A percentile compares a stretch with the other conserved stretches of the same genome.
These are phyloP conservation scores for Cladobotryum protrusum DNA, from an alignment of 2,329 filamentous ascomycete genomes.

Conservation along the genomic window DNA sequence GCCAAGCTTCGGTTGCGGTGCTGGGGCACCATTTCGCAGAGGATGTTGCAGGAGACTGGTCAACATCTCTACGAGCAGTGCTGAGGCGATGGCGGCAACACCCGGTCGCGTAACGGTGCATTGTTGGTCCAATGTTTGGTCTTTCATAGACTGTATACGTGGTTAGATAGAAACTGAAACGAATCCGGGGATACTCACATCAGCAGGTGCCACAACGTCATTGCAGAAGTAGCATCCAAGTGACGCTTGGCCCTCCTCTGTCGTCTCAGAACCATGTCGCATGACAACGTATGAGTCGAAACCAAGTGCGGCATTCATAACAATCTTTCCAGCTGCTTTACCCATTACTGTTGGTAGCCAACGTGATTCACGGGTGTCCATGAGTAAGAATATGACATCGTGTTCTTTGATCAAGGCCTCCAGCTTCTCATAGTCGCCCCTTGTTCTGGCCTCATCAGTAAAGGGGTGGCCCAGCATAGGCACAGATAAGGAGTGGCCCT, in stretches of 20 bases:
- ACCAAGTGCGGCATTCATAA: constrained; percentile 91
- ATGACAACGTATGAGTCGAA: constrained; percentile 98
- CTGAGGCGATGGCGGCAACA: constrained; percentile 85
- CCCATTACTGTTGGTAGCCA: constrained; percentile 97
- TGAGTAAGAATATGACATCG: constrained; percentile 90
- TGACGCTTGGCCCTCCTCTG: constrained; percentile 52
- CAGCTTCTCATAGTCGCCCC: constrained; percentile 68
- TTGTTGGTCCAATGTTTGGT: constrained; percentile 93
- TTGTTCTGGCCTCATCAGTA: constrained; percentile 61
- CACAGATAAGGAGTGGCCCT: constrained; percentile 75
- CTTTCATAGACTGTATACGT: constrained; percentile 71
- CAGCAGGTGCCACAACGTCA: constrained; percentile 88
- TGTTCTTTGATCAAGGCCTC: constrained; percentile 72
- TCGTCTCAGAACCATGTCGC: constrained; percentile 72
- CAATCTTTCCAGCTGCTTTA: constrained; percentile 86
- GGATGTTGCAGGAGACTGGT: constrained; percentile 86
- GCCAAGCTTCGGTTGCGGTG: constrained; percentile 40
- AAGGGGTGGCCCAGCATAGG: constrained; percentile 95
- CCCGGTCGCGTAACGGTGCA: constrained; percentile 95
- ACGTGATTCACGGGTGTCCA: constrained; percentile 90
- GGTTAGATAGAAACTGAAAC: background rate
- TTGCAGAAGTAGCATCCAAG: constrained; percentile 98
- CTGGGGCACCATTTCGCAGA: constrained; percentile 54
- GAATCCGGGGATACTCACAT: constrained; percentile 55
- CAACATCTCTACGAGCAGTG: constrained; percentile 82